These are phyloP conservation scores for Schizothecium vesticola DNA, from an alignment of 495 filamentous ascomycete species.

Conservation along the genomic window DNA sequence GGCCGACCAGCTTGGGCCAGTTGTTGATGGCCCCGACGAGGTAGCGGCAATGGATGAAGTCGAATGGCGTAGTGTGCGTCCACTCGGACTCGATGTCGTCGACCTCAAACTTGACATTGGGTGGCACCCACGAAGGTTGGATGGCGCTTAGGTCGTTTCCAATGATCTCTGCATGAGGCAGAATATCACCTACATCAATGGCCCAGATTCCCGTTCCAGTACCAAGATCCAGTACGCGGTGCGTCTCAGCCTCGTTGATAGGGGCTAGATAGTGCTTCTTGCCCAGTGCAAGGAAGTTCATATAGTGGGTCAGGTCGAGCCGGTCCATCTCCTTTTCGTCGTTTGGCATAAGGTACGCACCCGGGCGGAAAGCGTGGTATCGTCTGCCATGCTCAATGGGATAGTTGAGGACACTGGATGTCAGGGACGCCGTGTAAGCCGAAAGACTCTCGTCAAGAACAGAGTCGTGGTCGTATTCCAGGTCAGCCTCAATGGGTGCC, in stretches of 20 bases:
- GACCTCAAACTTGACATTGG: not conserved
- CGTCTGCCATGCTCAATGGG: slow-evolving; percentile 11
- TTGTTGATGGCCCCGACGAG: not conserved
- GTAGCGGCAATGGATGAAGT: not conserved
- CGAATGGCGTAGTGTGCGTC: not conserved
- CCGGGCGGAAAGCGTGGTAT: slow-evolving; percentile 12
- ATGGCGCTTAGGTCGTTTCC: slow-evolving; percentile 1
- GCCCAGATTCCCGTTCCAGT: slow-evolving; percentile 13
- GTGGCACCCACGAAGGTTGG: slow-evolving; percentile 2
- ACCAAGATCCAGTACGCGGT: slow-evolving; percentile 12
- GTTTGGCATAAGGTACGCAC: slow-evolving; percentile 9
- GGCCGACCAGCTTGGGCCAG: not conserved
- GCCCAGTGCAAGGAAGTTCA: slow-evolving; percentile 1
- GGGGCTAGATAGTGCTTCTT: slow-evolving; percentile 11
- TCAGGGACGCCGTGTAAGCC: slow-evolving; percentile 11
- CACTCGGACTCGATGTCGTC: not conserved
- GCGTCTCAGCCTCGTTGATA: not conserved
- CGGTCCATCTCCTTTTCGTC: slow-evolving; percentile 14
- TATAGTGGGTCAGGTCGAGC: slow-evolving; percentile 9
- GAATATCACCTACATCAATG: not conserved
- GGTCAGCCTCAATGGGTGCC: too few relatives aligned
- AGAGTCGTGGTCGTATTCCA: too few relatives aligned
- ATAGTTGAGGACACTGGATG: slow-evolving; percentile 12
- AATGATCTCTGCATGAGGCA: not conserved
- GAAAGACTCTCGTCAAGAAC: not conserved